Base-by-base conservation (phyloP, 331 rosid genomes). In the Spiraea crenata region DNA sequence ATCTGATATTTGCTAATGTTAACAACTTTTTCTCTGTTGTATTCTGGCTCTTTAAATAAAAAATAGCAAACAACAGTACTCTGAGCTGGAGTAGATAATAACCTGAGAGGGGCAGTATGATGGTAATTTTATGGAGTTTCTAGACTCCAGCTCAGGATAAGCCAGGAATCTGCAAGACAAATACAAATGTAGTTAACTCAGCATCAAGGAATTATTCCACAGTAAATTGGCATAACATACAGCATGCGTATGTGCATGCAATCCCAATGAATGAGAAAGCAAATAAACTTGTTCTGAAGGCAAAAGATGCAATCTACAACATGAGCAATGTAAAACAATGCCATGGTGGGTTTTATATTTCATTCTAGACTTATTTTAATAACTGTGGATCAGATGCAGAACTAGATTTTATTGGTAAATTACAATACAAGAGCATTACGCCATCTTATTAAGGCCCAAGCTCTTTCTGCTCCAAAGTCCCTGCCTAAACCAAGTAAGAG, bases 101-200 rank as follows among this genome's bases (percentile, higher is more conserved):
- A 88, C 97, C 90, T 70, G 89, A 71, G 82, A 64, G 44, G 90
- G 97, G 83, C 97, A 90, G 70, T 75, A 62, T 39, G 97, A 83
- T 42, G 98, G 98, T 72, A 90, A 78, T 42, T 75, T 63, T 73
- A 90, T 74, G 72, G 90, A 84, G 85, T 89, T 93, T 84, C 98
- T 87, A 48, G 96, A 89, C 84, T 93, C 97, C 73, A 93, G 80
- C 82, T 90, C 97, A 16, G 97, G 98, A 84, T 85, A 89, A 73
- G 87, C 89, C 63, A 80, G 80, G 81, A 89, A 93, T 81, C 98
- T 93, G 90, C 67, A 81, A 25, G 37, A 46, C 3, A 69, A 62
- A 50, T 64, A 70, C 42, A 15, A 1, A 13, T 49, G 15, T 25
- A 62, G 42, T 69, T 56, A 76, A 75, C 40, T 34, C 72, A 55